Evolutionary conservation across 75 land plant genomes (phyloP).

Genomic region (Cryptomeria japonica): DNA sequence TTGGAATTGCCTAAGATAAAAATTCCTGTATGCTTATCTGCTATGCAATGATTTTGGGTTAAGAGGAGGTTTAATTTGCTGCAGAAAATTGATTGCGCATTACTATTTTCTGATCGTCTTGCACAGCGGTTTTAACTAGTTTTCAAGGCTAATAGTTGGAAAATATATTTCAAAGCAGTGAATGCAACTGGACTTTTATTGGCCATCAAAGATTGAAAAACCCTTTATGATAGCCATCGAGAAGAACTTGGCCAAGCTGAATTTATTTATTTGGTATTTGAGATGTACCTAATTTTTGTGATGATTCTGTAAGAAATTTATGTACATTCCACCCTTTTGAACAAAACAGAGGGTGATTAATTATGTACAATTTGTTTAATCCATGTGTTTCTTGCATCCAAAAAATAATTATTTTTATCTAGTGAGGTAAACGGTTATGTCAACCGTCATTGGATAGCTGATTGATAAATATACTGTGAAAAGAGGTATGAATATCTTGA

Average conservation of each 20-base stretch:
- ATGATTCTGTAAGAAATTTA: neutral
- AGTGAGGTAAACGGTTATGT: neutral
- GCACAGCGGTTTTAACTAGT: neutral
- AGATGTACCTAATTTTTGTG: neutral
- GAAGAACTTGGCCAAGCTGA: neutral
- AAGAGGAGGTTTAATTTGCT: conserved; percentile 4
- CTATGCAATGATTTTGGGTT: neutral
- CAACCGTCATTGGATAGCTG: conserved; percentile 5
- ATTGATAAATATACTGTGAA: neutral
- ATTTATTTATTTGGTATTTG: conserved; percentile 3
- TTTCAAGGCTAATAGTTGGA: neutral
- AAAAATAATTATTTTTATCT: neutral
- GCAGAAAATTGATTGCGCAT: neutral
- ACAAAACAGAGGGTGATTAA: neutral
- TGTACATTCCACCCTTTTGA: neutral
- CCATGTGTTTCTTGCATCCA: neutral
- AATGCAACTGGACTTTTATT: neutral
- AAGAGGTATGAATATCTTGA: neutral
- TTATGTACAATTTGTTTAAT: neutral
- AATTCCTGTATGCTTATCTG: neutral
- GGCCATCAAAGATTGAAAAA: neutral
- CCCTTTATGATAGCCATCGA: neutral
- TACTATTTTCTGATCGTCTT: neutral
- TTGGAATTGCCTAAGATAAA: neutral
- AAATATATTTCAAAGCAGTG: neutral